Conservation (phyloP, 345 rosid species). For the Dovyalis caffra region DNA sequence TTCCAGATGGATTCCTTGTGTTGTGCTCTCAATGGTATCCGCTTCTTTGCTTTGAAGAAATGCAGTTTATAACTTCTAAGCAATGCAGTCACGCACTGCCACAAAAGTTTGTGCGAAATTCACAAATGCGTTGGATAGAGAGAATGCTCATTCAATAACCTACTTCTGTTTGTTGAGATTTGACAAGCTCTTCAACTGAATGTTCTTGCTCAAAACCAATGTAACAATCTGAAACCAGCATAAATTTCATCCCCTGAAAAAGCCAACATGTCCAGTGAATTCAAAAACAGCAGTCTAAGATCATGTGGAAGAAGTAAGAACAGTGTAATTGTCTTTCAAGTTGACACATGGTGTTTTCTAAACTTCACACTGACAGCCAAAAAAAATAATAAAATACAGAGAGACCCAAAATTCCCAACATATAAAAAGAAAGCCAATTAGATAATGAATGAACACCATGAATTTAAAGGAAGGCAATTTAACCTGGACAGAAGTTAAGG, state of each 20-base stretch:
- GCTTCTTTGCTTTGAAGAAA: too few species aligned
- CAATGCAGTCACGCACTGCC: too few species aligned
- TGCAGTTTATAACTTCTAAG: too few species aligned
- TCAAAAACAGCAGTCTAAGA: neutral
- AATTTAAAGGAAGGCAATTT: neutral
- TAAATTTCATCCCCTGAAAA: conserved; percentile 68
- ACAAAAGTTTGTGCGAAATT: neutral
- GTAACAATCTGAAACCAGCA: conserved; percentile 88
- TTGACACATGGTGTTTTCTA: too few species aligned
- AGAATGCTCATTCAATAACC: conserved; percentile 1
- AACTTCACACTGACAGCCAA: too few species aligned
- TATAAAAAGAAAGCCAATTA: neutral
- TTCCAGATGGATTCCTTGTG: too few species aligned
- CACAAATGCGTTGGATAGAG: neutral
- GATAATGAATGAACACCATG: neutral
- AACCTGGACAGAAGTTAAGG: conserved; percentile 56
- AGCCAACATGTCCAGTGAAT: neutral
- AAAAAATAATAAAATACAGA: too few species aligned
- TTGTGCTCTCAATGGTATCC: too few species aligned
- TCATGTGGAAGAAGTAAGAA: too few species aligned
- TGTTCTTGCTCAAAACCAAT: conserved; percentile 82
- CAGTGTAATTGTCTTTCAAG: too few species aligned
- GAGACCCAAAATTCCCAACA: neutral
- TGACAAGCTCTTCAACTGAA: conserved; percentile 50
- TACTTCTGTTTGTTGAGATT: conserved; percentile 20